These are phyloP conservation scores for Epichloe festucae DNA, from an alignment of 2,329 filamentous ascomycete genomes.

Conservation along the genomic window DNA sequence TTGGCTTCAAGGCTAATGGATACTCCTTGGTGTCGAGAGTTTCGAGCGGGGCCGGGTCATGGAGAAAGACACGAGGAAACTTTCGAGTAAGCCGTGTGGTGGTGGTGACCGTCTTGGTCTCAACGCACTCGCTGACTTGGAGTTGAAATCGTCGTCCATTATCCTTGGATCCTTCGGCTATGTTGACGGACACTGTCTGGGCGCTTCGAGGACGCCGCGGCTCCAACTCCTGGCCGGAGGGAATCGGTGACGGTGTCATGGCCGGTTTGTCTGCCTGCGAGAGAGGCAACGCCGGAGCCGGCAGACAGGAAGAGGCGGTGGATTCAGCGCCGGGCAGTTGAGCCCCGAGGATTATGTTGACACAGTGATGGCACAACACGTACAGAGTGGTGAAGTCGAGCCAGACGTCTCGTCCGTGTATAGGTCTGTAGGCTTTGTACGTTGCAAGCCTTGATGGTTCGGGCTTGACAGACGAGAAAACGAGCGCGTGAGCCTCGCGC, in stretches of 20 bases:
- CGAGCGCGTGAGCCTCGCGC: constrained; percentile 9
- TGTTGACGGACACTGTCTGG: constrained; percentile 34
- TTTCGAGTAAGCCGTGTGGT: constrained; percentile 78
- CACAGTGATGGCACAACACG: background rate
- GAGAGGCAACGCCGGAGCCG: constrained; percentile 5
- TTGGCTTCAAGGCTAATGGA: constrained; percentile 71
- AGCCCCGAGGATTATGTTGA: background rate
- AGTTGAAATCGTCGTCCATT: constrained; percentile 34
- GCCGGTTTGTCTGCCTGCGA: constrained; percentile 6
- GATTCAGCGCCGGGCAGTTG: constrained; percentile 3
- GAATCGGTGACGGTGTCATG: constrained; percentile 26
- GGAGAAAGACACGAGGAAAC: constrained; percentile 75
- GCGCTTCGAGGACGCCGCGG: constrained; percentile 20
- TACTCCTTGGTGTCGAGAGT: constrained; percentile 80
- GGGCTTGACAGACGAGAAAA: constrained; percentile 2
- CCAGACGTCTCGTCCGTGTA: background rate
- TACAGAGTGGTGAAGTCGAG: background rate
- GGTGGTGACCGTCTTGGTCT: constrained; percentile 68
- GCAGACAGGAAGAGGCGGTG: constrained; percentile 3
- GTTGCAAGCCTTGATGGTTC: background rate
- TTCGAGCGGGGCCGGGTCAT: constrained; percentile 54
- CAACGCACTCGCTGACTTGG: constrained; percentile 50
- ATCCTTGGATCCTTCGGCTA: constrained; percentile 26
- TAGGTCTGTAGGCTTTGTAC: background rate
- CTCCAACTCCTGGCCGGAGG: constrained; percentile 24